Evolutionary conservation across 805 yeast genomes (phyloP), one percentile per base, ranked within the genome.

Genomic region (Kuraishia piskuri): DNA sequence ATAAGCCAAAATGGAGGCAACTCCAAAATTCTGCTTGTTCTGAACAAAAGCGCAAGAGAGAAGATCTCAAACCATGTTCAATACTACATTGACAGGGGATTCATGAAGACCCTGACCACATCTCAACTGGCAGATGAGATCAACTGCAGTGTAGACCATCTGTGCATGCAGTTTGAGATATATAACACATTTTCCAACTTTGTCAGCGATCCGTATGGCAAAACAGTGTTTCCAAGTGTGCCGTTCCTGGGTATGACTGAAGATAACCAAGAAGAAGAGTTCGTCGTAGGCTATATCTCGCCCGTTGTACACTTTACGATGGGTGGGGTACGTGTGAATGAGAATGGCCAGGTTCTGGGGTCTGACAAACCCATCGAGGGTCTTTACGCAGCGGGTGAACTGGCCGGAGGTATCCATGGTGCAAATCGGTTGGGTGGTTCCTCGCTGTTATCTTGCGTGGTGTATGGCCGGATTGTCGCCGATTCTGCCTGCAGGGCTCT

Each of bases 401-500:
- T 80, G 21, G 77, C 84, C 50, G 88, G 88, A 20, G 89, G 88
- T 47, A 78, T 83, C 4, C 88, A 83, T 61, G 89, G 89, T 10
- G 75, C 71, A 17, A 80, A 81, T 59, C 73, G 88, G 64, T 65
- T 84, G 24, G 83, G 82, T 26, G 87, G 86, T 0, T 75, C 82
- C 12, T 74, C 82, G 48, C 67, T 82, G 46, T 65, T 82, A 31
- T 83, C 79, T 58, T 80, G 86, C 69, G 85, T 79, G 7, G 86
- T 82, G 0, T 82, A 77, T 63, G 86, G 86, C 2, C 71, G 73
- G 55, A 70, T 76, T 14, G 83, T 80, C 20, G 83, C 81, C 2
- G 55, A 66, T 25, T 56, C 68, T 14, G 76, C 77, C 1, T 60
- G 70, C 17, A 50, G 54, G n/a, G 57, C 59, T 46, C 51, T 70